These are phyloP conservation scores for Artemisia annua DNA, from an alignment of 129 eudicot genomes.

Conservation along the genomic window DNA sequence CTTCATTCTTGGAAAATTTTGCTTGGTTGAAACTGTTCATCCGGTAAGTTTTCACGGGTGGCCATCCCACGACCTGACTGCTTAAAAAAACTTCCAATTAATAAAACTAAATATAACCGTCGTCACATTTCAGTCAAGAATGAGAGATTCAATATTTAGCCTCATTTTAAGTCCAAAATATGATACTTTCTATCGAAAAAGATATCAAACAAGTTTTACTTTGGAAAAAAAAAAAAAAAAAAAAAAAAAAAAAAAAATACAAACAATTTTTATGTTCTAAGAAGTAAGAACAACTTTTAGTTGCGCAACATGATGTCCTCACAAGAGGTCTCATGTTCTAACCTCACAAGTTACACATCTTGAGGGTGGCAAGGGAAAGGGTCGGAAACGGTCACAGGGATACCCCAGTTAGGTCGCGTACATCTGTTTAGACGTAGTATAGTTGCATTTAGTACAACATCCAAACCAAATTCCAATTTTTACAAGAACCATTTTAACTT, in stretches of 20 bases:
- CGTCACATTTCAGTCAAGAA: not conserved
- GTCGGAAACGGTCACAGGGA: too few species aligned
- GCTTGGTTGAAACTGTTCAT: slow-evolving; percentile 93
- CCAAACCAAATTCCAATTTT: not conserved
- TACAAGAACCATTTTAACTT: too few species aligned
- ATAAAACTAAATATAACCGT: not conserved
- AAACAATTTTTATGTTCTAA: not conserved
- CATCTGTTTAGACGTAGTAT: too few species aligned
- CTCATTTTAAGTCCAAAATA: slow-evolving; percentile 1
- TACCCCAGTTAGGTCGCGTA: too few species aligned
- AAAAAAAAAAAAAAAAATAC: not conserved
- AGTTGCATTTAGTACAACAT: too few species aligned
- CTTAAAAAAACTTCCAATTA: slow-evolving; percentile 20
- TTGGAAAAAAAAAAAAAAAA: not conserved
- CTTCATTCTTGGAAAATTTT: slow-evolving; percentile 56
- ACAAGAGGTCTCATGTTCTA: not conserved
- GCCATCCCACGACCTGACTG: slow-evolving; percentile 99
- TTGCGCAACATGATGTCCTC: too few species aligned
- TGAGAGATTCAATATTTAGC: slow-evolving; percentile 6
- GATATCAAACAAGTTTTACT: slow-evolving; percentile 4
- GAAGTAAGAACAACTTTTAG: not conserved
- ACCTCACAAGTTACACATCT: not conserved
- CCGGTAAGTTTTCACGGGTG: slow-evolving; percentile 89
- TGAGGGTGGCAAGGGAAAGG: not conserved
- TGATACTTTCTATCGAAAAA: not conserved